These are phyloP conservation scores for Termitomyces heimii DNA, from an alignment of 768 basidiomycete genomes.

Conservation along the genomic window DNA sequence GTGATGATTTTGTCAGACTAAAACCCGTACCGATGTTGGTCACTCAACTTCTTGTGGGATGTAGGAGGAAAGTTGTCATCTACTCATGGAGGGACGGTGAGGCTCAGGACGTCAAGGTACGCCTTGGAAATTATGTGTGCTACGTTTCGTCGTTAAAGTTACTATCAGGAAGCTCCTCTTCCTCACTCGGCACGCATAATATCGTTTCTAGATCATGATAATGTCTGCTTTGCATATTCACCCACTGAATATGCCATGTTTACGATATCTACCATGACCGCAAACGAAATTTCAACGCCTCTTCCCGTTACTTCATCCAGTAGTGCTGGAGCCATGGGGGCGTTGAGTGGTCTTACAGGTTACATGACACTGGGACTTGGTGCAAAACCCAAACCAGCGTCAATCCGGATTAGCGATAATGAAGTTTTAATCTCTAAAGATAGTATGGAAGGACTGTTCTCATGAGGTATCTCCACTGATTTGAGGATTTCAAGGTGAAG, in stretches of 20 bases:
- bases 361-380: slow-evolving; percentile 85
- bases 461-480: neutral
- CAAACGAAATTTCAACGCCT: slow-evolving; percentile 47
- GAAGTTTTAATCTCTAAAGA: slow-evolving; percentile 77
- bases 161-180: slow-evolving; percentile 65
- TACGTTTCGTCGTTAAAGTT: neutral
- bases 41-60: slow-evolving; percentile 82
- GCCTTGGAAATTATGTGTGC: slow-evolving; percentile 10
- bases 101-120: slow-evolving; percentile 63
- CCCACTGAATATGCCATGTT: slow-evolving; percentile 73
- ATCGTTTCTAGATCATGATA: slow-evolving; percentile 59
- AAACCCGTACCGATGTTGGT: slow-evolving; percentile 58
- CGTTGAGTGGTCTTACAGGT: slow-evolving; percentile 71
- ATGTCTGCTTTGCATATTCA: slow-evolving; percentile 75
- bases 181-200: slow-evolving; percentile 90
- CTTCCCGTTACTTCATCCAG: slow-evolving; percentile 37
- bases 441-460: slow-evolving; percentile 41
- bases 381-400: slow-evolving; percentile 63
- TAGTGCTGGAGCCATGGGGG: slow-evolving; percentile 57
- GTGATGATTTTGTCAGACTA: slow-evolving; percentile 23
- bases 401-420: slow-evolving; percentile 46
- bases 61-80: slow-evolving; percentile 76
- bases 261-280: slow-evolving; percentile 51
- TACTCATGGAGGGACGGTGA: slow-evolving; percentile 88
- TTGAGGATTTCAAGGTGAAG: slow-evolving; percentile 45